Evolutionary conservation across 306 rosid species (phyloP).

Genomic region (Quercus ilex): DNA sequence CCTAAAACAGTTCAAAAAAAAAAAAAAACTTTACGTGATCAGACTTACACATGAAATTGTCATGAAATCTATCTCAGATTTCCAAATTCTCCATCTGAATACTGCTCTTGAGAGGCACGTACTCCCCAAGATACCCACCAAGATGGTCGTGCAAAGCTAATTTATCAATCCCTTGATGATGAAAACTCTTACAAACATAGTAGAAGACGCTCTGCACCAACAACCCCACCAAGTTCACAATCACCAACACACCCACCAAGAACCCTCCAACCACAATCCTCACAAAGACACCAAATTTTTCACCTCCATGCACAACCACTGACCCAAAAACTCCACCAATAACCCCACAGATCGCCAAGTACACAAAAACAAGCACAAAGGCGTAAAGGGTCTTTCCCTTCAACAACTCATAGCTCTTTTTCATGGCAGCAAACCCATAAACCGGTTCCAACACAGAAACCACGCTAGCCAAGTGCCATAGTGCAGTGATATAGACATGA

Average conservation of each 20-base stretch:
- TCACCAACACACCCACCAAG: conserved; percentile 77
- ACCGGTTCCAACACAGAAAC: conserved; percentile 82
- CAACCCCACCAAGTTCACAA: conserved; percentile 83
- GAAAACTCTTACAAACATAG: conserved; percentile 89
- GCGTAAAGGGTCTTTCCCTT: conserved; percentile 66
- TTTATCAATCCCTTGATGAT: conserved; percentile 92
- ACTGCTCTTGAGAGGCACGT: conserved; percentile 94
- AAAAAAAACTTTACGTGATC: not conserved
- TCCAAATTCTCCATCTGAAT: conserved; percentile 90
- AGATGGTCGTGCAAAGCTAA: conserved; percentile 82
- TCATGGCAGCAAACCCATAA: conserved; percentile 81
- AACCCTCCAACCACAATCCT: conserved; percentile 86
- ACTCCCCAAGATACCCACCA: conserved; percentile 97
- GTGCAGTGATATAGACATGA: conserved; percentile 77
- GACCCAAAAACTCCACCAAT: conserved; percentile 54
- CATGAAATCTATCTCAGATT: conserved; percentile 31
- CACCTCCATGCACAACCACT: conserved; percentile 78
- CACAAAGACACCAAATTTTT: conserved; percentile 39
- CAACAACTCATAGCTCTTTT: conserved; percentile 73
- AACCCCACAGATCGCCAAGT: conserved; percentile 49
- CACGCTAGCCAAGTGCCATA: conserved; percentile 93
- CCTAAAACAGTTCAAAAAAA: not conserved
- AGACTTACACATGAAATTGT: conserved; percentile 37
- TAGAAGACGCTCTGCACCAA: conserved; percentile 89
- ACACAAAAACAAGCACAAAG: conserved; percentile 45